Conservation (phyloP, 345 rosid species). For the Corchorus olitorius region DNA sequence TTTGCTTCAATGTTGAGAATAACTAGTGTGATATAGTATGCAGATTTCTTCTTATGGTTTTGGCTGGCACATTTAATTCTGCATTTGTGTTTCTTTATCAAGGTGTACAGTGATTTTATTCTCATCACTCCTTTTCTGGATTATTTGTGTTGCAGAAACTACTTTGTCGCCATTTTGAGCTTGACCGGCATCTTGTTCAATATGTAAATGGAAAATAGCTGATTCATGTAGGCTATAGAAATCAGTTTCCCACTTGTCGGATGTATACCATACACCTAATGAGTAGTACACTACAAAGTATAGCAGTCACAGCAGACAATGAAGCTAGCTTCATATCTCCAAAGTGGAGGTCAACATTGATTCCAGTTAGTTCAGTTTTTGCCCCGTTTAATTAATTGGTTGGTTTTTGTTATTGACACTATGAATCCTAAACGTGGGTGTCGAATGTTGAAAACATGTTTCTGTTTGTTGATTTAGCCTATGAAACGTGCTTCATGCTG, state of each 20-base stretch:
- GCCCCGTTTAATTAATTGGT: neutral
- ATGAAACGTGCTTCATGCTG: neutral
- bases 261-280: neutral
- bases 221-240: conserved; percentile 8
- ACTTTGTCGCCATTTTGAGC: conserved; percentile 71
- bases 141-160: conserved; percentile 58
- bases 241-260: neutral
- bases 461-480: neutral
- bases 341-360: neutral
- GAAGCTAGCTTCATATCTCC: neutral
- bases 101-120: neutral
- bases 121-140: neutral
- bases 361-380: conserved; percentile 8
- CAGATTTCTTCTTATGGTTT: neutral
- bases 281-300: neutral
- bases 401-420: neutral
- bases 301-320: neutral
- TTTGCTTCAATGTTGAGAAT: neutral
- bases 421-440: neutral
- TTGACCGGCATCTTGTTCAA: conserved; percentile 73
- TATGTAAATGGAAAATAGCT: conserved; percentile 65
- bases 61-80: neutral
- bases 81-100: neutral
- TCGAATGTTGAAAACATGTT: neutral
- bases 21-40: neutral